A percentile compares a stretch with the other conserved stretches of the same genome.
These are phyloP conservation scores for Cercospora janseana DNA, from an alignment of 2,329 filamentous ascomycete genomes.

Conservation along the genomic window DNA sequence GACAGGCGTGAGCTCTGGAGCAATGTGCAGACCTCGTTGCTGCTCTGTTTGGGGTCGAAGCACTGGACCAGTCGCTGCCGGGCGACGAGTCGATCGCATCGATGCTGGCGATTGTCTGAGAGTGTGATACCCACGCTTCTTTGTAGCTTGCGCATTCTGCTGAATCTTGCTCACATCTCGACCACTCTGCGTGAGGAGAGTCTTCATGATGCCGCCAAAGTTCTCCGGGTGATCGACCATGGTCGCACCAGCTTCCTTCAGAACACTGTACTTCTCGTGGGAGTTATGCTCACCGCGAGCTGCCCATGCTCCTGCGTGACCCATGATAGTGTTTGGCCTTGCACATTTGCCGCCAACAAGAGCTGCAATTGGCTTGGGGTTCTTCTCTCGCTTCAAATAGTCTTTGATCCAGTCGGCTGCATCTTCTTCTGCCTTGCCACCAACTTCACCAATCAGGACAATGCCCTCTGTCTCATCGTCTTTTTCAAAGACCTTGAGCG, in stretches of 20 bases:
- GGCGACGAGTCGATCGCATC: conserved; percentile 12
- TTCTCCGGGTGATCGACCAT: conserved; percentile 75
- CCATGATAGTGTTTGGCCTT: conserved; percentile 67
- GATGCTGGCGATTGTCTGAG: conserved; percentile 24
- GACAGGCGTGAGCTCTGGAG: conserved; percentile 27
- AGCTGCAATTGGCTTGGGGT: conserved; percentile 73
- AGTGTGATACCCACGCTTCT: conserved; percentile 52
- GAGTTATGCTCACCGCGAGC: conserved; percentile 65
- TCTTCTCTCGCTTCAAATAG: conserved; percentile 56
- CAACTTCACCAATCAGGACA: conserved; percentile 70
- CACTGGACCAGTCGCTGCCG: conserved; percentile 20
- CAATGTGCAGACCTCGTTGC: conserved; percentile 30
- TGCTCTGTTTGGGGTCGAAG: conserved; percentile 23
- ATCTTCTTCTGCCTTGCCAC: conserved; percentile 66
- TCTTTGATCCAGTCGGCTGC: conserved; percentile 71
- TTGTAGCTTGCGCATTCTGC: conserved; percentile 37
- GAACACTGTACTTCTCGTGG: conserved; percentile 62
- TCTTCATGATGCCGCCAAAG: conserved; percentile 67
- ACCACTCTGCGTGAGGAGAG: conserved; percentile 52
- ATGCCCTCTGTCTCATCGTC: conserved; percentile 70
- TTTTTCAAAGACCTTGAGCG: conserved; percentile 62
- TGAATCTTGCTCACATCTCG: conserved; percentile 42
- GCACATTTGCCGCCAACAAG: conserved; percentile 66
- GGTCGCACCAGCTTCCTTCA: conserved; percentile 65
- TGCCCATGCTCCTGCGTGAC: conserved; percentile 73